Percentiles rank a stretch among this genome's conserved stretches.
These are phyloP conservation scores for Lepidium campestre DNA, from an alignment of 441 rosid genomes.

Conservation along the genomic window DNA sequence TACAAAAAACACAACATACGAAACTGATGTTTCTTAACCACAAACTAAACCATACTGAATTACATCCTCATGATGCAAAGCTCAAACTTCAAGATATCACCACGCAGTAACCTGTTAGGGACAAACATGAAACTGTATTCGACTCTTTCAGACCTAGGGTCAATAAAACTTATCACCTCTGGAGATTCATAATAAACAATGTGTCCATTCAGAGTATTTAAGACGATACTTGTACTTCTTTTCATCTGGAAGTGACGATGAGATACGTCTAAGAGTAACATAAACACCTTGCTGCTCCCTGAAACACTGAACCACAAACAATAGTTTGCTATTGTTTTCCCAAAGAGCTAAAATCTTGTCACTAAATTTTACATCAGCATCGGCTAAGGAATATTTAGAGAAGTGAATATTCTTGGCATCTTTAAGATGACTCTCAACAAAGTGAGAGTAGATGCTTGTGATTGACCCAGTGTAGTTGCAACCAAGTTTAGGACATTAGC, in stretches of 20 bases:
- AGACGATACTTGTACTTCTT: background rate
- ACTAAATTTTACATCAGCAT: too few relatives aligned
- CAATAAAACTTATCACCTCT: background rate
- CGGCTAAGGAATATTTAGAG: too few relatives aligned
- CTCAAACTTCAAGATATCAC: background rate
- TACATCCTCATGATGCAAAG: background rate
- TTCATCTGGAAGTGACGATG: background rate
- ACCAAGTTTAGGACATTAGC: background rate
- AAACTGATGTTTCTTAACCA: background rate
- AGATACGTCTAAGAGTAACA: background rate
- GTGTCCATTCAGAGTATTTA: background rate
- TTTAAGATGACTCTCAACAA: background rate
- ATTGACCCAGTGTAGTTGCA: background rate
- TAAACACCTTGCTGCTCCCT: background rate
- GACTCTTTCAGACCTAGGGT: background rate
- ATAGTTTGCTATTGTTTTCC: background rate
- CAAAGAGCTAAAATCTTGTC: too few relatives aligned
- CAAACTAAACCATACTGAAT: background rate
- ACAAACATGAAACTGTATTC: background rate
- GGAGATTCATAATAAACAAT: background rate
- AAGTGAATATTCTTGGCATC: too few relatives aligned
- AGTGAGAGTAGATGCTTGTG: background rate
- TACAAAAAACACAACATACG: too few relatives aligned
- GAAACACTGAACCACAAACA: background rate
- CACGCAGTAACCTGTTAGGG: background rate